Percentiles rank a stretch among this genome's conserved stretches.
Conservation (phyloP, 2,329 filamentous ascomycete genomes). For the Sarocladium strictum region DNA sequence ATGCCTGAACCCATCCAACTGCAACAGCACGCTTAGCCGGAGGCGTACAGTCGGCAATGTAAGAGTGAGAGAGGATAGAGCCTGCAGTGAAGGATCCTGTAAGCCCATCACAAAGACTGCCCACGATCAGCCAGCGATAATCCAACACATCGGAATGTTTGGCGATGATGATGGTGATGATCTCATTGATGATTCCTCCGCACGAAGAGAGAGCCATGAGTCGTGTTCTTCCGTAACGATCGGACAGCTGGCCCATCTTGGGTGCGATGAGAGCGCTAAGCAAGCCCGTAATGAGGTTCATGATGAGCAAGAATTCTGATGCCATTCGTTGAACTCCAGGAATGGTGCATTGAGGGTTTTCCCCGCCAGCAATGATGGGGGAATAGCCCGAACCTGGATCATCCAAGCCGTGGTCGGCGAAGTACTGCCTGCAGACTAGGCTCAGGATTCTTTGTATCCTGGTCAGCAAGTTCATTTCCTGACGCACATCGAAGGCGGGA, state of each 20-base stretch:
- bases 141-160: conserved; percentile 66
- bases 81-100: conserved; percentile 84
- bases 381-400: conserved; percentile 55
- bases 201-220: conserved; percentile 67
- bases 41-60: conserved; percentile 81
- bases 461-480: conserved; percentile 10
- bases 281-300: conserved; percentile 67
- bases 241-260: conserved; percentile 77
- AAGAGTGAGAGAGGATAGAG: conserved; percentile 72
- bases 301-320: conserved; percentile 70
- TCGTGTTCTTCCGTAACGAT: conserved; percentile 74
- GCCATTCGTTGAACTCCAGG: conserved; percentile 73
- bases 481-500: background rate
- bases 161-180: conserved; percentile 72
- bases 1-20: conserved; percentile 87
- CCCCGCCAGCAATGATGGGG: conserved; percentile 60
- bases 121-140: conserved; percentile 74
- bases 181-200: conserved; percentile 69
- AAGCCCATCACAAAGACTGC: conserved; percentile 73
- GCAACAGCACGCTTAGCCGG: conserved; percentile 73
- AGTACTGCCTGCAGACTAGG: conserved; percentile 78
- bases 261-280: conserved; percentile 78
- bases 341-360: conserved; percentile 75
- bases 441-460: conserved; percentile 54
- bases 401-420: conserved; percentile 56